Evolutionary conservation across 1,284 basidiomycete genomes (phyloP).

Genomic region (Cronartium quercuum): DNA sequence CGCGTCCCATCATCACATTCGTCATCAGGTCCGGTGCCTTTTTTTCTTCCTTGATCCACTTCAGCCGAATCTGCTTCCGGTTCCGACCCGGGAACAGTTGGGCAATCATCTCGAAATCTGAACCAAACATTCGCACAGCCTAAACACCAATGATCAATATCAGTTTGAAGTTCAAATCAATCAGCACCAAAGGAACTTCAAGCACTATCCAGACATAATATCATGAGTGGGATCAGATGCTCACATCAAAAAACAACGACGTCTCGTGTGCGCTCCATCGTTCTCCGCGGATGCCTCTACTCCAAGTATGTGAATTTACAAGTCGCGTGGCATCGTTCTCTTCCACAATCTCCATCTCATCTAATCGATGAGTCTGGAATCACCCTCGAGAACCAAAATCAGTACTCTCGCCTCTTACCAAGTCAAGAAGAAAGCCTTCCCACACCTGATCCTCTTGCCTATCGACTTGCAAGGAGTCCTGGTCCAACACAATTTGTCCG

Average conservation of each 20-base stretch:
- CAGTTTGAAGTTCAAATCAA: conserved; percentile 5
- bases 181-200: conserved; percentile 7
- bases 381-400: conserved; percentile 44
- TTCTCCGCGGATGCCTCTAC: conserved; percentile 65
- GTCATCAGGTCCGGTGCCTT: conserved; percentile 56
- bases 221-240: conserved; percentile 44
- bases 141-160: conserved; percentile 49
- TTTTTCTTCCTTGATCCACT: conserved; percentile 81
- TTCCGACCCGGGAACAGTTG: conserved; percentile 76
- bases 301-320: conserved; percentile 73
- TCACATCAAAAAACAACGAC: conserved; percentile 71
- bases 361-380: conserved; percentile 53
- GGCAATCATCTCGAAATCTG: conserved; percentile 85
- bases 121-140: conserved; percentile 78
- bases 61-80: conserved; percentile 78
- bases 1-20: conserved; percentile 39
- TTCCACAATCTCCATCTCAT: conserved; percentile 68
- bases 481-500: conserved; percentile 72
- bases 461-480: conserved; percentile 69
- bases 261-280: conserved; percentile 81
- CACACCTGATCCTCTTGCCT: conserved; percentile 49
- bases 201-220: neutral
- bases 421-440: neutral
- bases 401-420: neutral
- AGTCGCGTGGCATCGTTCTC: conserved; percentile 76